Percentiles rank a stretch among this genome's conserved stretches.
These are phyloP conservation scores for Geotrichum ghanense DNA, from an alignment of 805 yeast genomes.

Conservation along the genomic window DNA sequence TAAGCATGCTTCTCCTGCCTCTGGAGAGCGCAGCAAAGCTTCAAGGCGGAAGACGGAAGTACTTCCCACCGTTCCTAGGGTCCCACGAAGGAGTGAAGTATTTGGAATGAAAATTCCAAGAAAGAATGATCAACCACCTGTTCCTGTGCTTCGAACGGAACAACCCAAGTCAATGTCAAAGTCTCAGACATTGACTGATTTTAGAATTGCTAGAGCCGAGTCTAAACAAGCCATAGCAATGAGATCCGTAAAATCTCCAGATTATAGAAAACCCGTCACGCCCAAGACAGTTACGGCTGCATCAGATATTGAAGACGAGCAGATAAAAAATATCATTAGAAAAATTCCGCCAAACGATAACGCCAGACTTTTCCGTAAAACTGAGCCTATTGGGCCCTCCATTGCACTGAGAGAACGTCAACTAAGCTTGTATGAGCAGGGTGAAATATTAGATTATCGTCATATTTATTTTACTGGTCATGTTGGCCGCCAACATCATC, in stretches of 20 bases:
- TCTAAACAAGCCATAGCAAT: neutral
- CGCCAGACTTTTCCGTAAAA: neutral
- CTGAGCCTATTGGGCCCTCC: conserved; percentile 13
- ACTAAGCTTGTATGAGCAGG: conserved; percentile 46
- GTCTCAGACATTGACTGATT: neutral
- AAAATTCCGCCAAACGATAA: neutral
- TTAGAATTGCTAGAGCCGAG: neutral
- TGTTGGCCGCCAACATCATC: conserved; percentile 30
- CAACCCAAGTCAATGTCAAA: neutral
- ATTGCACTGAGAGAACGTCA: conserved; percentile 11
- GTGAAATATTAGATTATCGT: conserved; percentile 42
- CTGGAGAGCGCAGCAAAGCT: neutral
- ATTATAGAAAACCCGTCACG: neutral
- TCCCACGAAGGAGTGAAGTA: neutral
- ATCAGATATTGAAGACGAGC: neutral
- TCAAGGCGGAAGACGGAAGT: neutral
- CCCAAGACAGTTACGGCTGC: neutral
- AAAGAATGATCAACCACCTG: neutral
- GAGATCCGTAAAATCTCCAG: neutral
- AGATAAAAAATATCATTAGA: neutral
- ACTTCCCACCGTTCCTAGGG: neutral
- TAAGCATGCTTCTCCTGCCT: neutral
- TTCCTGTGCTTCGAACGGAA: neutral
- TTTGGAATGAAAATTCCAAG: neutral
- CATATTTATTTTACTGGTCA: conserved; percentile 32